Base-by-base conservation (phyloP, 1,284 basidiomycete genomes). In the Ustilago loliicola region DNA sequence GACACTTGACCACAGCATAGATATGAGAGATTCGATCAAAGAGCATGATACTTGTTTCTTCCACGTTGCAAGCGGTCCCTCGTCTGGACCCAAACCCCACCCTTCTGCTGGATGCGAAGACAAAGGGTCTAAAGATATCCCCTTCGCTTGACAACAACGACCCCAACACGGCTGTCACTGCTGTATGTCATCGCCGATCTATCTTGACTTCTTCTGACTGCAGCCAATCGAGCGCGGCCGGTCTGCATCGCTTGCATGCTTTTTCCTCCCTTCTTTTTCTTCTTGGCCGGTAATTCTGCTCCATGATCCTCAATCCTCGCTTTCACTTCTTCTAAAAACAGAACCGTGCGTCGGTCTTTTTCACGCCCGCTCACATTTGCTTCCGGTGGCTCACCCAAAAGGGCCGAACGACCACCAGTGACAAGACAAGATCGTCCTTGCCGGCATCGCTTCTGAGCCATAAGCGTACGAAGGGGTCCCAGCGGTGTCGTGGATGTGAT, bases 311-410 rank as follows among this genome's bases (percentile, higher is more conserved):
- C 21, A 10, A 27, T 11, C 15, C n/a, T 54, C 13, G 21, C 32
- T 40, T 38, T 42, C 25, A 57, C 27, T 62, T 62, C 60, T 62
- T 62, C 60, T 54, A 36, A 54, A 62, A 62, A 10, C 27, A 42
- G 50, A 54, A 54, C 60, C 60, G 60, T 62, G 60, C 60, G 52
- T 52, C 19, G n/a, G 8, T 17, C 40, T 61, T 61, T 48, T 61
- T 48, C 57, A 59, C 47, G 57, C 30, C 45, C 29, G 29, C 42
- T 27, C 42, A 21, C 42, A 38, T 27, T 17, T 58, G 21, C 9
- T 58, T 58, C 56, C 42, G 42, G 23, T n/a, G 42, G 55, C 42
- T 45, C 7, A n/a, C 23, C 15, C 42, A 47, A n/a, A n/a, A n/a
- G n/a, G n/a, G n/a, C n/a, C n/a, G n/a, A n/a, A 27, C 40, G 7